Evolutionary conservation across 1,284 basidiomycete genomes (phyloP), one percentile per base, ranked within the genome.

Genomic region (Quambalaria eucalypti): DNA sequence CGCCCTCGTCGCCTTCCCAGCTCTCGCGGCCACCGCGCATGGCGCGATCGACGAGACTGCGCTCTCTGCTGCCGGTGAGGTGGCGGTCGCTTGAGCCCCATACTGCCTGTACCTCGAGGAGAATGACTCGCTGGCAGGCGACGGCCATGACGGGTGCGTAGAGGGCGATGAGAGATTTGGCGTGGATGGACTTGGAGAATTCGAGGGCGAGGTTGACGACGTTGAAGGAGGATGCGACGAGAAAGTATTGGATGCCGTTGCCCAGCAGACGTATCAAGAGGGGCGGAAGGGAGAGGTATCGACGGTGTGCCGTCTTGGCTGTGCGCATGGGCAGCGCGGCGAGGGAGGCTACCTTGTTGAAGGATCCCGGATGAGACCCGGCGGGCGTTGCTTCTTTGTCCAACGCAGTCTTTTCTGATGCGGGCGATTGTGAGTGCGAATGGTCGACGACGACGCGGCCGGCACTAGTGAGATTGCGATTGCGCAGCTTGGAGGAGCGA

Each of bases 71-170:
- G 39, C 10, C 46, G 40, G 19, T 36, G 42, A 40, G 55, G 48
- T 16, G 47, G n/a, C n/a, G n/a, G n/a, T n/a, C n/a, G 42, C 36
- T 54, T 29, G 30, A 50, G 25, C 36, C 42, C 59, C 61, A 68
- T 5, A 64, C 59, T 10, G 57, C 59, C 6, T 52, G 51, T 28
- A 64, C 57, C 50, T 68, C 68, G 29, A 61, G 49, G 26, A 70
- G 54, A 10, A 70, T 51, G 38, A 68, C 49, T 10, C 57, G 60
- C 38, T 68, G 63, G 36, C 65, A 65, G 26, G 68, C 42, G 28
- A 66, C 57, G 52, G 62, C 62, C 66, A 70, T 65, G 4, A 65
- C 57, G 10, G 68, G 55, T 31, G 62, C 51, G 19, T 63, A 66
- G 23, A 70, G 49, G 21, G 63, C 33, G 50, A 68, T 47, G 40